These are phyloP conservation scores for Aspergillus carbonarius DNA, from an alignment of 2,329 filamentous ascomycete species.

Conservation along the genomic window DNA sequence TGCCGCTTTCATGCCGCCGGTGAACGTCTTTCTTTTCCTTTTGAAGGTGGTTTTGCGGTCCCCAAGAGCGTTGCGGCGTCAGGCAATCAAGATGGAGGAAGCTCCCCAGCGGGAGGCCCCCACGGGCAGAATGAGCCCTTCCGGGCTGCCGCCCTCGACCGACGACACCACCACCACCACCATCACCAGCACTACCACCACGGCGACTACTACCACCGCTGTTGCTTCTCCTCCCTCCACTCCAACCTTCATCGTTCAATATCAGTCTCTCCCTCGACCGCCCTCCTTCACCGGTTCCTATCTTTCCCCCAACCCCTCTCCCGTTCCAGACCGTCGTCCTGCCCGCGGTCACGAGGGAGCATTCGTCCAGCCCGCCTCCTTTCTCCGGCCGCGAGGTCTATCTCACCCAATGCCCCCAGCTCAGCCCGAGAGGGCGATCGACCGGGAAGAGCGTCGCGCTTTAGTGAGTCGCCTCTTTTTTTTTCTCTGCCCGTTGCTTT, in stretches of 20 bases:
- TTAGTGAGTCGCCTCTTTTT: constrained; percentile 40
- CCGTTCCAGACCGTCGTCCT: constrained; percentile 9
- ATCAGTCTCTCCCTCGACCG: background rate
- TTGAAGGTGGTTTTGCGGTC: background rate
- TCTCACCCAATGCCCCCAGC: constrained; percentile 43
- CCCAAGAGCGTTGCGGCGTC: background rate
- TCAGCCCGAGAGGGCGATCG: constrained; percentile 46
- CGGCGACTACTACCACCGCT: constrained; percentile 7
- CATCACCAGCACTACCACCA: constrained; percentile 8
- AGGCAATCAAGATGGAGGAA: constrained; percentile 26
- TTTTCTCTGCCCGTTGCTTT: constrained; percentile 4
- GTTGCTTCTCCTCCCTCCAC: constrained; percentile 10
- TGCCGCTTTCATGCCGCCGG: background rate
- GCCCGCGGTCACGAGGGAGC: constrained; percentile 43
- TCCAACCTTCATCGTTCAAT: background rate
- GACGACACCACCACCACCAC: constrained; percentile 11
- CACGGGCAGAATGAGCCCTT: constrained; percentile 26
- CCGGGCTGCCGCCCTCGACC: constrained; percentile 20
- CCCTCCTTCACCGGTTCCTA: background rate
- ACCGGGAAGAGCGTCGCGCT: constrained; percentile 51
- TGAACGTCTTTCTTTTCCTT: background rate
- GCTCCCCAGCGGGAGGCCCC: constrained; percentile 18
- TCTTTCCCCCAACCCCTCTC: constrained; percentile 10
- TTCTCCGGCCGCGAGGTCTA: constrained; percentile 42
- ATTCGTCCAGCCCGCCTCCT: constrained; percentile 51